Conservation (phyloP, 768 basidiomycete genomes). For the Agaricus sinodeliciosus region DNA sequence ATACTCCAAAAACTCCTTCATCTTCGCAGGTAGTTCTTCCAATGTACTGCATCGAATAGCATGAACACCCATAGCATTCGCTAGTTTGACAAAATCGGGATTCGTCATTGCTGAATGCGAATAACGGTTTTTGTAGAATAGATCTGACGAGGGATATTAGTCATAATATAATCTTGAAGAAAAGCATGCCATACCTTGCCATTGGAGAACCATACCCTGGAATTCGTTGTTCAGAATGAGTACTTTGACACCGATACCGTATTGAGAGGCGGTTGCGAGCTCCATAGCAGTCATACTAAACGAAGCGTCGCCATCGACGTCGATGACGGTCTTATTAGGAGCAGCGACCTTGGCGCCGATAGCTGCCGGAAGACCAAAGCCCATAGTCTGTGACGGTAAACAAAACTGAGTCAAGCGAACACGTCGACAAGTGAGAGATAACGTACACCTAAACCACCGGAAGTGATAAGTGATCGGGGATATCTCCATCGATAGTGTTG, state of each 20-base stretch:
- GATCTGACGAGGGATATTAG: slow-evolving; percentile 36
- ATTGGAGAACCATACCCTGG: slow-evolving; percentile 99
- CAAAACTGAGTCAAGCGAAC: neutral
- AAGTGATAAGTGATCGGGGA: slow-evolving; percentile 85
- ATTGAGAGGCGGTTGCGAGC: slow-evolving; percentile 88
- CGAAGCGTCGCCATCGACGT: slow-evolving; percentile 97
- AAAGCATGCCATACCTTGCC: slow-evolving; percentile 67
- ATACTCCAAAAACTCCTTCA: slow-evolving; percentile 99
- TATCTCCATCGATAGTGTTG: slow-evolving; percentile 89
- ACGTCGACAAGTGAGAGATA: slow-evolving; percentile 8
- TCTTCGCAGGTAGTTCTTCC: slow-evolving; percentile 84
- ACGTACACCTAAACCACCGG: slow-evolving; percentile 89
- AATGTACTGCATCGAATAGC: slow-evolving; percentile 68
- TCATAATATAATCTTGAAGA: no score
- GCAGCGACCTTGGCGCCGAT: slow-evolving; percentile 97
- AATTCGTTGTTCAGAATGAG: slow-evolving; percentile 93
- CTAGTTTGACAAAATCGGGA: slow-evolving; percentile 89
- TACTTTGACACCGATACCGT: slow-evolving; percentile 91
- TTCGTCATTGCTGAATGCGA: slow-evolving; percentile 95
- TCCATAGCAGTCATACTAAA: slow-evolving; percentile 99
- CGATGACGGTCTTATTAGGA: slow-evolving; percentile 88
- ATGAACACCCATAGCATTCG: slow-evolving; percentile 88
- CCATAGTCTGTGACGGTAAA: slow-evolving; percentile 72
- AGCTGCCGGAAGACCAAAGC: slow-evolving; percentile 90
- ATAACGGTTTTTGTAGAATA: slow-evolving; percentile 96